Conservation (phyloP, 805 yeast genomes). For the Ogataea trehaloabstinens region DNA sequence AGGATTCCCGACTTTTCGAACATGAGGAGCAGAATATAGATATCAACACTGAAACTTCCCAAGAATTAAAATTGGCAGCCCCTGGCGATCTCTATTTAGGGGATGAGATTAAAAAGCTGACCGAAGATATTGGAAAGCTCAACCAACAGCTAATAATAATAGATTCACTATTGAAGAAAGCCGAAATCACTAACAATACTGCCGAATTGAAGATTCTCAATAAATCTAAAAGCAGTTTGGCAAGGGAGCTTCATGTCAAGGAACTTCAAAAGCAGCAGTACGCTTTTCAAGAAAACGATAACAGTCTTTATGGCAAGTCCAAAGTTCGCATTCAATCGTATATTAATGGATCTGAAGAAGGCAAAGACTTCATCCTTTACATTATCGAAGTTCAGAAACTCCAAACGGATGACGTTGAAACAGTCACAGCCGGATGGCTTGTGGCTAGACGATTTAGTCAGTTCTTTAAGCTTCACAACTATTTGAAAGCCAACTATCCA, state of each 20-base stretch:
- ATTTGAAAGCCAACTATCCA: slow-evolving; percentile 53
- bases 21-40: slow-evolving; percentile 20
- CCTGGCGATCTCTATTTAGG: slow-evolving; percentile 67
- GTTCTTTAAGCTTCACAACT: slow-evolving; percentile 67
- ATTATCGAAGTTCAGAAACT: slow-evolving; percentile 71
- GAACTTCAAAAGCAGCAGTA: slow-evolving; percentile 78
- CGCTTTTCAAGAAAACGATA: slow-evolving; percentile 78
- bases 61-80: slow-evolving; percentile 47
- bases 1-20: slow-evolving; percentile 29
- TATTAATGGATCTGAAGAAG: slow-evolving; percentile 55
- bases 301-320: slow-evolving; percentile 69
- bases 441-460: slow-evolving; percentile 89
- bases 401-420: slow-evolving; percentile 27
- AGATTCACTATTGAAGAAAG: slow-evolving; percentile 69
- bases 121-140: slow-evolving; percentile 55
- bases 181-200: slow-evolving; percentile 77
- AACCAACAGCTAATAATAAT: slow-evolving; percentile 63
- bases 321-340: slow-evolving; percentile 50
- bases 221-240: slow-evolving; percentile 65
- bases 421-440: slow-evolving; percentile 74
- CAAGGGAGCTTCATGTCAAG: slow-evolving; percentile 68
- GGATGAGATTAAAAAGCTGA: slow-evolving; percentile 62
- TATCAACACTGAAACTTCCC: slow-evolving; percentile 23
- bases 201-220: slow-evolving; percentile 65
- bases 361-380: slow-evolving; percentile 65